These are phyloP conservation scores for Pseudocohnilembus persalinus DNA, from an alignment of 169 alveolate genomes.

Conservation along the genomic window DNA sequence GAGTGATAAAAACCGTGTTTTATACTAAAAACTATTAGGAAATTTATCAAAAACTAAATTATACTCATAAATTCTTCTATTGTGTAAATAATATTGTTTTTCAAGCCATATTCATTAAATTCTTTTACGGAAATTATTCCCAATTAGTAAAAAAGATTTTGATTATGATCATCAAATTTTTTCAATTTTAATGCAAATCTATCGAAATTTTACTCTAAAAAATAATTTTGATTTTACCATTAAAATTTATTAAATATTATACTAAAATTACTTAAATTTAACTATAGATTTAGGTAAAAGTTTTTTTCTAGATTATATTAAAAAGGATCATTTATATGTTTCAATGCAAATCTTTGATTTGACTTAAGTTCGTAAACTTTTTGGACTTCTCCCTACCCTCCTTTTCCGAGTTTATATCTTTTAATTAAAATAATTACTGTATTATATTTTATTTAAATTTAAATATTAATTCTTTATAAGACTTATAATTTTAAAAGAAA, in stretches of 20 bases:
- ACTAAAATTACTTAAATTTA: background rate
- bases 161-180: background rate
- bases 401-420: background rate
- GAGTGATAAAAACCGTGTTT: background rate
- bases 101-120: background rate
- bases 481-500: no score
- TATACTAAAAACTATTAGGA: no score
- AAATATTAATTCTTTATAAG: no score
- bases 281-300: no score
- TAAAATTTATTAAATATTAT: no score
- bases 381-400: background rate
- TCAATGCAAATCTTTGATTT: background rate
- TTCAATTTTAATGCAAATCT: background rate
- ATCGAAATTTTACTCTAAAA: background rate
- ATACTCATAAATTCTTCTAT: background rate
- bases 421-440: no score
- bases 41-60: no score
- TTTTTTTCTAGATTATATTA: background rate
- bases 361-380: background rate
- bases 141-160: background rate
- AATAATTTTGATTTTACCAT: no score
- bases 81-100: no score
- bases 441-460: no score
- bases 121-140: background rate
- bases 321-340: no score